Evolutionary conservation across 2,329 filamentous ascomycete genomes (phyloP).

Genomic region (Pleurostoma richardsiae): DNA sequence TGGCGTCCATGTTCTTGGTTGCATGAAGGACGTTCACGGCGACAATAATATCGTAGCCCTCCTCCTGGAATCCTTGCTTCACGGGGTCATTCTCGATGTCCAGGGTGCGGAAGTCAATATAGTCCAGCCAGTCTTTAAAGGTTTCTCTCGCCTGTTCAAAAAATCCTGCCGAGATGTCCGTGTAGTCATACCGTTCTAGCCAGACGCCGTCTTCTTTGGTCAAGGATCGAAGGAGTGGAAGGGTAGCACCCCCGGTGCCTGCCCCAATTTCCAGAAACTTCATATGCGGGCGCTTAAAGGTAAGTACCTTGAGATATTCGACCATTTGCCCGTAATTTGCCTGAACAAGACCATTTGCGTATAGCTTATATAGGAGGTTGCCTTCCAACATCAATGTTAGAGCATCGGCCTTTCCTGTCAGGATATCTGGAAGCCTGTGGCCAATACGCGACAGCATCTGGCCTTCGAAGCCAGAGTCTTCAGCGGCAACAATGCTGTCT

Average conservation of each 20-base stretch:
- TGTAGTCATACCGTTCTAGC: slow-evolving; percentile 31
- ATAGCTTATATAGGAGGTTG: background rate
- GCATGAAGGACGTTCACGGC: slow-evolving; percentile 25
- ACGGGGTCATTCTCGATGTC: slow-evolving; percentile 1
- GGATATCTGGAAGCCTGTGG: slow-evolving; percentile 1
- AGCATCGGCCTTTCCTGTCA: slow-evolving; percentile 2
- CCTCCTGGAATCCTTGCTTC: slow-evolving; percentile 1
- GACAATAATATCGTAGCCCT: slow-evolving; percentile 14
- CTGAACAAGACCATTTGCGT: slow-evolving; percentile 3
- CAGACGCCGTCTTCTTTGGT: background rate
- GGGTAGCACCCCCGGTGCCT: slow-evolving; percentile 16
- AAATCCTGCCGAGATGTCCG: slow-evolving; percentile 32
- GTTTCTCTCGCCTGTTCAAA: slow-evolving; percentile 27
- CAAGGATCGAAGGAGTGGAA: background rate
- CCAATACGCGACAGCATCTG: slow-evolving; percentile 3
- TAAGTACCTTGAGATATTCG: slow-evolving; percentile 1
- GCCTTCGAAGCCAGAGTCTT: slow-evolving; percentile 5
- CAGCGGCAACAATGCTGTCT: too few relatives aligned
- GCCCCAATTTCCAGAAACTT: slow-evolving; percentile 4
- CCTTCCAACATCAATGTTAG: slow-evolving; percentile 6
- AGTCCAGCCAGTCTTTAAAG: slow-evolving; percentile 5
- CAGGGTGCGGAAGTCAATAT: slow-evolving; percentile 1
- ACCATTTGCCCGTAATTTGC: slow-evolving; percentile 1
- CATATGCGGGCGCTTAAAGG: slow-evolving; percentile 1
- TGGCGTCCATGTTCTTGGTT: slow-evolving; percentile 17